Base-by-base conservation (phyloP, 1,139 yeast species). In the Tardiomyces blankii region DNA sequence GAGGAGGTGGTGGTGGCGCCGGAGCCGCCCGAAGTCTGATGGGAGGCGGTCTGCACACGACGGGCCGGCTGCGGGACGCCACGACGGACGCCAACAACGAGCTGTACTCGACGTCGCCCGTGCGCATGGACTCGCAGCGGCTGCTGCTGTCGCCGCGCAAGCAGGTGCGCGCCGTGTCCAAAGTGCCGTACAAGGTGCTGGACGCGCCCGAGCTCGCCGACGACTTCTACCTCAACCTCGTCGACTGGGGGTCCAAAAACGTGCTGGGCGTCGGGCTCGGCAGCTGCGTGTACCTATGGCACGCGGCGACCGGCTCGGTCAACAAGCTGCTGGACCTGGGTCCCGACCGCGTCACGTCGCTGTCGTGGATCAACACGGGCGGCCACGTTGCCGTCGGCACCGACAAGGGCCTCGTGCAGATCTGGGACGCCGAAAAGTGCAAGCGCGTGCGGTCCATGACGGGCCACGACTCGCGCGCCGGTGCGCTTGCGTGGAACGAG, bases 161-260 rank as follows among this genome's bases (percentile, higher is more conserved):
- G 64, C 82, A 80, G 56, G 78, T 85, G 1, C 67, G 98, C 44
- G 75, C 75, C 35, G 85, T 91, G 8, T 74, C 89, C 12, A 86
- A 84, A 58, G 87, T 88, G 0, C 98, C 98, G 0, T 88, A 84
- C 60, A 73, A 96, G 49, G 96, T 91, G 2, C 73, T 91, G 41
- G 98, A 91, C 66, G 99, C 99, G 0, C 99, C 98, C 0, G 95
- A 88, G 49, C 69, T 93, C 38, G 85, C 88, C 11, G 98, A 93
- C 62, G 97, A 91, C 63, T 91, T 89, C 60, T 91, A 91, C 61
- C 72, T 88, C 41, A 93, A 91, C 60, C 69, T 91, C 49, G 85
- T 91, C 1, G 97, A 91, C 62, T 91, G 99, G 99, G 96, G 97
- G 0, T 78, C 86, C 33, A 88, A 82, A 51, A 95, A 89, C 63